These are phyloP conservation scores for Blastobotrys malaysiensis DNA, from an alignment of 1,139 yeast species.

Conservation along the genomic window DNA sequence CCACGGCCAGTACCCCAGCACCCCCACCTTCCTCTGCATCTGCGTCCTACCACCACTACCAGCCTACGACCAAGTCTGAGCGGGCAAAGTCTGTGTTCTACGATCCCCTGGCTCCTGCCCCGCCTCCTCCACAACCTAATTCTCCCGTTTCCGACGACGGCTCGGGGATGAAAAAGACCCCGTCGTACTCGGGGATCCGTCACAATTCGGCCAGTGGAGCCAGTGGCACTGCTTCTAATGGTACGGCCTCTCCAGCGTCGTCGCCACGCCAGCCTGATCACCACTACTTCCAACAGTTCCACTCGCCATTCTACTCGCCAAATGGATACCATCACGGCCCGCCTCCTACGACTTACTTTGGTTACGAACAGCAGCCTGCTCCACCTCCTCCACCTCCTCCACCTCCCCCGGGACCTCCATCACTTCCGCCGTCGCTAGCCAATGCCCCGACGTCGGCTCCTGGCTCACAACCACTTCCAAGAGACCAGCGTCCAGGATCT, in stretches of 20 bases:
- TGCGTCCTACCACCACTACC: neutral
- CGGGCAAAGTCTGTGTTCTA: constrained; percentile 26
- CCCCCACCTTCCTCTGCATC: constrained; percentile 8
- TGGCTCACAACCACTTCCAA: constrained; percentile 17
- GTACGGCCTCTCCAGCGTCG: neutral
- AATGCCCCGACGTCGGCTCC: constrained; percentile 3
- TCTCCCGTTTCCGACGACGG: neutral
- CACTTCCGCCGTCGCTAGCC: neutral
- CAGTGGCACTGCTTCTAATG: neutral
- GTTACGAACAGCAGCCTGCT: constrained; percentile 4
- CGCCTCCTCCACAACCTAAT: constrained; percentile 10
- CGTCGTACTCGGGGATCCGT: neutral
- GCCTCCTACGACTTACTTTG: neutral
- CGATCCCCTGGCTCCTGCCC: constrained; percentile 27
- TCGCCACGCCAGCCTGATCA: constrained; percentile 3
- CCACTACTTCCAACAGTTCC: constrained; percentile 2
- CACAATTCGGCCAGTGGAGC: neutral
- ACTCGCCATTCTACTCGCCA: constrained; percentile 1
- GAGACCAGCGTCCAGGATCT: constrained; percentile 31
- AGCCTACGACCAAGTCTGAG: constrained; percentile 17
- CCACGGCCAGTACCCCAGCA: no score
- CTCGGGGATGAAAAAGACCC: neutral
- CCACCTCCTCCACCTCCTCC: constrained; percentile 5
- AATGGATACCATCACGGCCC: neutral
- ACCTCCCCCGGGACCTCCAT: neutral